These are phyloP conservation scores for Eleusine indica DNA, from an alignment of 176 grass and related monocot species.

Conservation along the genomic window DNA sequence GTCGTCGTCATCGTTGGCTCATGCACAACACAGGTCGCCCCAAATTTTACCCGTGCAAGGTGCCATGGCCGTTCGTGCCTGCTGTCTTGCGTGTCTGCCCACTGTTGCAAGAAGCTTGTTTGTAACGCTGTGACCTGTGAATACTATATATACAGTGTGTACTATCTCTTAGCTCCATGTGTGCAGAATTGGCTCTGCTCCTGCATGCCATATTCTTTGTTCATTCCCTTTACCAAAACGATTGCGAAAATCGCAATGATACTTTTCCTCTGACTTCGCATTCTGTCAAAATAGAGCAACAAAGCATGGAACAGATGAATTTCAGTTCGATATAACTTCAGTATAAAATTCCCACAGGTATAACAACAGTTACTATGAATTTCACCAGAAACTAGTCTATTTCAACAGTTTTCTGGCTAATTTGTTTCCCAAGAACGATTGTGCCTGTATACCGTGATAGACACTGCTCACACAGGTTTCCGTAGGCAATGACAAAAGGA, in stretches of 20 bases:
- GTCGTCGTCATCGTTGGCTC: neutral
- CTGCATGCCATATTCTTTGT: slow-evolving; percentile 4
- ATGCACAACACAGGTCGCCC: neutral
- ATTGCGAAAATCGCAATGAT: neutral
- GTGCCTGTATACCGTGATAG: neutral
- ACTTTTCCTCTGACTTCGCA: neutral
- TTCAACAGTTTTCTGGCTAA: neutral
- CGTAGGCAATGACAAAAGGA: slow-evolving; percentile 10
- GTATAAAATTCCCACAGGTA: neutral
- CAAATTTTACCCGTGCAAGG: neutral
- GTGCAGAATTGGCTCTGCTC: slow-evolving; percentile 32
- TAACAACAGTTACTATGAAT: neutral
- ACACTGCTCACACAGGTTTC: neutral
- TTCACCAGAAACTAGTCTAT: neutral
- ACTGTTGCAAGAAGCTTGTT: slow-evolving; percentile 5
- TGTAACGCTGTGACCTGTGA: slow-evolving; percentile 32
- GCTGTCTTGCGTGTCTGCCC: slow-evolving; percentile 18
- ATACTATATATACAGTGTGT: slow-evolving; percentile 34
- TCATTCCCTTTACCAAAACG: neutral
- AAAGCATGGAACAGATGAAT: neutral
- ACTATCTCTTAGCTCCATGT: slow-evolving; percentile 31
- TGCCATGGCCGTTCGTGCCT: neutral
- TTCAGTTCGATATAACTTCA: neutral
- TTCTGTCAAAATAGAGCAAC: neutral
- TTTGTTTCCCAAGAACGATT: neutral